A percentile compares a stretch with the other conserved stretches of the same genome.
Conservation (phyloP, 768 basidiomycete species). For the Mycena galopus region DNA sequence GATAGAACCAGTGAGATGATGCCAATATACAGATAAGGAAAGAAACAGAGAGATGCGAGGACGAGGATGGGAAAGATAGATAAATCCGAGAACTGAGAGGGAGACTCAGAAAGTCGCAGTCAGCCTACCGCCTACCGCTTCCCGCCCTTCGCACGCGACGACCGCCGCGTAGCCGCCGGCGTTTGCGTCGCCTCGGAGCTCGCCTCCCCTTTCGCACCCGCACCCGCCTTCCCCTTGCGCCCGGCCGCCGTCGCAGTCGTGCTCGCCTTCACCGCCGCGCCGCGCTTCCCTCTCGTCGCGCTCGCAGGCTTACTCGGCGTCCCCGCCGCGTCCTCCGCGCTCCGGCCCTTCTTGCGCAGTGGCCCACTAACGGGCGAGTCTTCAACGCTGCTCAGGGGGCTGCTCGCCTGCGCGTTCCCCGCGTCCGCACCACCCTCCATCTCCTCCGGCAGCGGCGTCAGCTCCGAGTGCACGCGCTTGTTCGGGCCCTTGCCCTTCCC, state of each 20-base stretch:
- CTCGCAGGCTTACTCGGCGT: not conserved
- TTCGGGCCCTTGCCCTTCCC: no score
- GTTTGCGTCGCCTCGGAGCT: not conserved
- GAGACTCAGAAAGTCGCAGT: not conserved
- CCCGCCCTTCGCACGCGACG: constrained; percentile 24
- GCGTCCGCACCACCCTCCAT: no score
- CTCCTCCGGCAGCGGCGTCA: no score
- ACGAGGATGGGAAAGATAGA: not conserved
- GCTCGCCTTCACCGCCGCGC: not conserved
- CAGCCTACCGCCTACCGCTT: constrained; percentile 25
- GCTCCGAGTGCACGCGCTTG: no score
- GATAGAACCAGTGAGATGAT: constrained; percentile 19
- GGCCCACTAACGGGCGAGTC: no score
- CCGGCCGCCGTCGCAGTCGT: constrained; percentile 4
- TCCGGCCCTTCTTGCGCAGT: no score
- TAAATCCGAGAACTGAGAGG: constrained; percentile 1
- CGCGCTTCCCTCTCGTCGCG: no score
- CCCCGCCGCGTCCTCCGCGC: not conserved
- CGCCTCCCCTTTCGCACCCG: constrained; percentile 18
- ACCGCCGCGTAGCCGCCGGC: constrained; percentile 21
- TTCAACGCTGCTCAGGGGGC: no score
- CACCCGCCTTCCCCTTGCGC: constrained; percentile 27
- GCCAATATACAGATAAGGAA: constrained; percentile 11
- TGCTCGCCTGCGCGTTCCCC: no score
- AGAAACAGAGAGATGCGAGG: not conserved